Base-by-base conservation (phyloP, 2,329 filamentous ascomycete genomes). In the Cladophialophora chaetospira region DNA sequence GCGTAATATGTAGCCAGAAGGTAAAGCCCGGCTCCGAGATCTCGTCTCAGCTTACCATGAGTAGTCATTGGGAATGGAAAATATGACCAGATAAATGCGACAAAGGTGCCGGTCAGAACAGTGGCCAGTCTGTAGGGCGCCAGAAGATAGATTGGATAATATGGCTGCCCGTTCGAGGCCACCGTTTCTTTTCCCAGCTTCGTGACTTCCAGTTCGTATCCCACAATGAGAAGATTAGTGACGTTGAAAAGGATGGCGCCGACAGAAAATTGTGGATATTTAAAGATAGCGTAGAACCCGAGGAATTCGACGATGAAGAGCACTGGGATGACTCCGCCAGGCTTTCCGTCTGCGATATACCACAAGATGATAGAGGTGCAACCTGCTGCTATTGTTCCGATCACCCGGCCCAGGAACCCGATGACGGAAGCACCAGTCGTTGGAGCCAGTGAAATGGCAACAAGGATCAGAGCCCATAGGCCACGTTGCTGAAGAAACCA, bases 1-100 rank as follows among this genome's bases (percentile, higher is more conserved):
- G 53, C 53, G 68, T 89, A 89, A 69, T 88, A 88, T 65, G 88
- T 89, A 3, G 88, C 88, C 2, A 89, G 78, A 1, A 91, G 76
- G 67, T 89, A 89, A 1, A 91, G 73, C 0, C 86, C 82, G 0
- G 82, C 82, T 1, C 87, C 87, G 0, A 91, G 75, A 56, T 86
- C 85, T 61, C 83, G 82, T 3, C 88, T 80, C 3, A 91, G 76
- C 66, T 83, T 82, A 3, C 83, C 84, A 51, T 88, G 83, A 63
- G 91, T 88, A 0, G 86, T 87, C 33, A 89, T 79, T 0, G 88
- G 87, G 60, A 82, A 88, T 0, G 49, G 43, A 21, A 50, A 58
- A 45, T 45, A 10, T 21, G 46, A 55, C 55, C 45, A 49, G 29
- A 57, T 35, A 21, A 31, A 46, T 13, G 58, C 48, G 26, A 33